Evolutionary conservation across 176 grass and related monocot species (phyloP).

Genomic region (Metroxylon sagu): DNA sequence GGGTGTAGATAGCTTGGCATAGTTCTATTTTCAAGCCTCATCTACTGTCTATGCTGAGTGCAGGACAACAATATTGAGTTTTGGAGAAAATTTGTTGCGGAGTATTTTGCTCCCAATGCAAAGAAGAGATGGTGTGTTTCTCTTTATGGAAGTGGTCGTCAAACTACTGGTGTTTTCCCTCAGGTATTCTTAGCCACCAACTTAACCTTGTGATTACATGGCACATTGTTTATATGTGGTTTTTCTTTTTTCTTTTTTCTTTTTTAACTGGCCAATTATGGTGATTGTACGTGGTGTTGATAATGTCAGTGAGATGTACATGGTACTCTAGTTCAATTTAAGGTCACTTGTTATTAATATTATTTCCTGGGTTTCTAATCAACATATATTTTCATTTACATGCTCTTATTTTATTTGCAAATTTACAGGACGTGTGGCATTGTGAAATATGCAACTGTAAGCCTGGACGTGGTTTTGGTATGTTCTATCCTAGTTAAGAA

Average conservation of each 20-base stretch:
- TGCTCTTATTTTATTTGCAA: slow-evolving; percentile 1
- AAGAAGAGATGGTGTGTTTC: slow-evolving; percentile 99
- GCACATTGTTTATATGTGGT: too few species aligned
- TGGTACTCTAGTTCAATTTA: too few species aligned
- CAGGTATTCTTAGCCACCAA: slow-evolving; percentile 42
- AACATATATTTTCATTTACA: not conserved
- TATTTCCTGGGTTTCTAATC: too few species aligned
- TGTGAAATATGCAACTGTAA: slow-evolving; percentile 94
- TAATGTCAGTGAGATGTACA: slow-evolving; percentile 5
- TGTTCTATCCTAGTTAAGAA: slow-evolving; percentile 11
- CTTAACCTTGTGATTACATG: too few species aligned
- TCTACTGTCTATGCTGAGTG: not conserved
- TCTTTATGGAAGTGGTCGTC: slow-evolving; percentile 84
- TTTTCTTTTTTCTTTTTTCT: not conserved
- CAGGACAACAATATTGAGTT: slow-evolving; percentile 99
- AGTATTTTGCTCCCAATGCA: slow-evolving; percentile 86
- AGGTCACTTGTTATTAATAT: too few species aligned
- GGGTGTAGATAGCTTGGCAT: too few species aligned
- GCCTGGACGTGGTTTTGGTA: slow-evolving; percentile 95
- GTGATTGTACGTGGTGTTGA: not conserved
- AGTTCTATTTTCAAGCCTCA: too few species aligned
- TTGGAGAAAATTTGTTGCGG: slow-evolving; percentile 94
- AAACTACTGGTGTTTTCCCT: slow-evolving; percentile 97
- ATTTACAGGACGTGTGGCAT: slow-evolving; percentile 92
- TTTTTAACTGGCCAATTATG: too few species aligned